Conservation (phyloP, 495 filamentous ascomycete genomes). For the Xylaria scruposa region DNA sequence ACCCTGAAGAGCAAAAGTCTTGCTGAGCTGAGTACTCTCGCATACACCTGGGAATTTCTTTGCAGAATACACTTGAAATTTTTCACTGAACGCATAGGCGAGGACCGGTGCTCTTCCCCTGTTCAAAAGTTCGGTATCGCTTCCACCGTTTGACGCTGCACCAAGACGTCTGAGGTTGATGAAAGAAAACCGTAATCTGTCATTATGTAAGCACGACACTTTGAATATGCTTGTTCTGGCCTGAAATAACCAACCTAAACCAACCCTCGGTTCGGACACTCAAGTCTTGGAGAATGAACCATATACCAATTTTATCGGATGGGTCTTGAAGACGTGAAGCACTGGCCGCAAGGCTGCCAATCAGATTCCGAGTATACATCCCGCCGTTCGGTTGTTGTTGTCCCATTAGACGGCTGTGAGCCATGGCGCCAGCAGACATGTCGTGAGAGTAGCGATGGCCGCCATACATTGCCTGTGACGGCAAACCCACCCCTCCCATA, state of each 20-base stretch:
- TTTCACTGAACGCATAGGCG: conserved; percentile 84
- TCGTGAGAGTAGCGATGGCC: conserved; percentile 42
- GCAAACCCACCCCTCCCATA: conserved; percentile 39
- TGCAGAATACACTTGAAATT: conserved; percentile 92
- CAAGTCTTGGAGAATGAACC: conserved; percentile 97
- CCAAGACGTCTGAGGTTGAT: conserved; percentile 74
- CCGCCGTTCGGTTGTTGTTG: conserved; percentile 63
- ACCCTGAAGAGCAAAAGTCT: conserved; percentile 92
- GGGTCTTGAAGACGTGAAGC: conserved; percentile 86
- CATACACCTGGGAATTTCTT: conserved; percentile 99
- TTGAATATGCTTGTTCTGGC: not conserved
- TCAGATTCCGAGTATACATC: conserved; percentile 97
- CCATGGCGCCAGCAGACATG: conserved; percentile 40
- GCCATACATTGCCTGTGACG: conserved; percentile 43
- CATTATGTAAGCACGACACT: conserved; percentile 26
- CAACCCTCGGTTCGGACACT: conserved; percentile 90
- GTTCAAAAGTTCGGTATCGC: conserved; percentile 61
- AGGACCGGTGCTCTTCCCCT: conserved; percentile 82
- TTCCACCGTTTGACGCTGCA: conserved; percentile 43
- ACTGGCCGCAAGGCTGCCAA: conserved; percentile 89
- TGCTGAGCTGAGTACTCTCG: conserved; percentile 91
- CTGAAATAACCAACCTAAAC: conserved; percentile 71
- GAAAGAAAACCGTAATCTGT: conserved; percentile 65
- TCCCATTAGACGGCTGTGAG: conserved; percentile 49
- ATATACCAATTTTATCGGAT: conserved; percentile 85